Conservation (phyloP, 2,329 filamentous ascomycete genomes). For the Paramyrothecium sp. region DNA sequence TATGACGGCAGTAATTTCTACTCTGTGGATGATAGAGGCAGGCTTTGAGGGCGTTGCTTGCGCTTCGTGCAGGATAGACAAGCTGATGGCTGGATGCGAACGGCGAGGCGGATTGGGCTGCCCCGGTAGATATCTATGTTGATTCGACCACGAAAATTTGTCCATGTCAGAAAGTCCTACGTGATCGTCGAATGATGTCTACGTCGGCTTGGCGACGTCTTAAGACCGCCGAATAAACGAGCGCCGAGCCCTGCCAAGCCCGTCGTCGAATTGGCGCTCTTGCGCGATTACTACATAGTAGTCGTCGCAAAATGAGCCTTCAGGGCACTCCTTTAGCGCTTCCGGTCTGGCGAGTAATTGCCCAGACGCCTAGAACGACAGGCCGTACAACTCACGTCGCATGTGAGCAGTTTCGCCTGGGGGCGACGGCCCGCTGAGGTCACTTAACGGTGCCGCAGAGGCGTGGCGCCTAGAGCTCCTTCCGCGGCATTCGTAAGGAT, state of each 20-base stretch:
- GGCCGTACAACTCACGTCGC: not conserved
- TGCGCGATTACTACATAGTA: not conserved
- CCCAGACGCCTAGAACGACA: not conserved
- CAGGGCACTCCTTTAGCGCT: too few relatives aligned
- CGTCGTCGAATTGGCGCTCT: not conserved
- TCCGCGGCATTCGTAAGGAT: not conserved
- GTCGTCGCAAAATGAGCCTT: not conserved
- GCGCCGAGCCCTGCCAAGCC: constrained; percentile 2
- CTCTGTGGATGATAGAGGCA: too few relatives aligned
- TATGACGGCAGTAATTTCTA: not conserved
- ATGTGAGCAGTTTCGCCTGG: not conserved
- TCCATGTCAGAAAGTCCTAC: not conserved
- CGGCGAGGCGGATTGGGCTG: too few relatives aligned
- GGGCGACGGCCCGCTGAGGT: not conserved
- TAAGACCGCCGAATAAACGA: not conserved
- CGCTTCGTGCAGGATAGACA: not conserved
- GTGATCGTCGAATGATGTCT: not conserved
- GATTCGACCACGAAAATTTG: not conserved
- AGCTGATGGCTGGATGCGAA: not conserved
- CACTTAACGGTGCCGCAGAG: not conserved
- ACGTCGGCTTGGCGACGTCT: constrained; percentile 1
- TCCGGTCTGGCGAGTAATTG: not conserved
- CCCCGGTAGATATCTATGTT: not conserved
- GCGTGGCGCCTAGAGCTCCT: not conserved
- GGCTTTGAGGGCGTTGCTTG: too few relatives aligned